phyloP scores from a whole-genome alignment of 2,329 filamentous ascomycete genomes.

The Penicillium sp. region DNA sequence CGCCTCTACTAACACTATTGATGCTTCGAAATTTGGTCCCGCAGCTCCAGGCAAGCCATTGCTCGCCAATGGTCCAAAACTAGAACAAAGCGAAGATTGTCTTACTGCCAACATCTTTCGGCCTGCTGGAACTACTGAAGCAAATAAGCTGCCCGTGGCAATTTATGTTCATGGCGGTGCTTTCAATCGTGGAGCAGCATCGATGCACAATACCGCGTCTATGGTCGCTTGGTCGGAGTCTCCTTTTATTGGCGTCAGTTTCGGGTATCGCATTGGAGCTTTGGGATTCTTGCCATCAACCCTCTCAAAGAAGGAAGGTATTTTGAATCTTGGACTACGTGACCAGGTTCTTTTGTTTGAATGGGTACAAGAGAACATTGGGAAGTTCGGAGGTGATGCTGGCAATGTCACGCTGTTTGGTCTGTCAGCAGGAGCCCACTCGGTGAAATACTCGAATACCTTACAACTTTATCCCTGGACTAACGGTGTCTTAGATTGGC shows the following conservation, averaged over 20 bases:
- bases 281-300: slow-evolving; percentile 68
- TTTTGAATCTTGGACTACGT: slow-evolving; percentile 46
- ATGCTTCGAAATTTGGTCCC: slow-evolving; percentile 38
- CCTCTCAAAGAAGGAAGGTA: slow-evolving; percentile 53
- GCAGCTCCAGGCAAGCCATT: slow-evolving; percentile 46
- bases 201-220: slow-evolving; percentile 58
- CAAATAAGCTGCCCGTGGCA: slow-evolving; percentile 38
- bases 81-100: slow-evolving; percentile 50
- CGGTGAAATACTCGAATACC: slow-evolving; percentile 7
- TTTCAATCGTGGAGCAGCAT: slow-evolving; percentile 35
- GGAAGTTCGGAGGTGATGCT: slow-evolving; percentile 25
- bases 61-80: slow-evolving; percentile 50
- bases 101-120: slow-evolving; percentile 44
- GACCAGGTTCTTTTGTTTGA: slow-evolving; percentile 39
- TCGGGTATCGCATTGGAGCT: slow-evolving; percentile 49
- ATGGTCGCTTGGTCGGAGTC: slow-evolving; percentile 58
- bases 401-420: slow-evolving; percentile 40
- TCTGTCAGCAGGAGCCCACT: slow-evolving; percentile 51
- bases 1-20: slow-evolving; percentile 26
- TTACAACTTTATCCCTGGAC: not conserved
- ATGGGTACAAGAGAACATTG: slow-evolving; percentile 27
- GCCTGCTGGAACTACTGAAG: slow-evolving; percentile 20
- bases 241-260: slow-evolving; percentile 47
- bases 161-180: slow-evolving; percentile 46
- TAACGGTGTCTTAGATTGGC: slow-evolving; percentile 53